Base-by-base conservation (phyloP, 176 grass and related monocot species). In the Miscanthus lutarioriparius region DNA sequence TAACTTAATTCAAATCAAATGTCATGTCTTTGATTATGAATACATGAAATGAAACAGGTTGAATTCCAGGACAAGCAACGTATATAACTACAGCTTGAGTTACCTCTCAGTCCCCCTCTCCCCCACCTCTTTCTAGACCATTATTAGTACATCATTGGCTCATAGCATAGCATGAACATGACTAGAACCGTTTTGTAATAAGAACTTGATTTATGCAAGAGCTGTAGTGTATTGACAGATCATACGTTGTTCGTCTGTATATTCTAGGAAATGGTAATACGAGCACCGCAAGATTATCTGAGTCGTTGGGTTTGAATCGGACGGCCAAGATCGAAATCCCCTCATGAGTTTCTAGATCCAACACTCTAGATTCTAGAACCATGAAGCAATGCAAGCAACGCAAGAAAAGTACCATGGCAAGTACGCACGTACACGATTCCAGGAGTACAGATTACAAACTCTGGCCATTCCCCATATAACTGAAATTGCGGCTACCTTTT, bases 41-140 rank as follows among this genome's bases (percentile, higher is more conserved):
- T 68, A 66, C 17, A 86, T 72, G 72, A 39, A 72, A 64, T 56
- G 65, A 62, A 66, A 54, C n/a, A 61, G 44, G 44, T 83, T 83
- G 61, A 61, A 83, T 83, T 79, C 27, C 37, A 64, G n/a, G 68
- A 49, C 67, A 90, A 90, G 88, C 79, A 86, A 90, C 56, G 25
- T 54, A 82, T 77, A 85, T 85, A 64, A 53, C 70, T 70, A 33
- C 72, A 25, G 26, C 26, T 47, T 53, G 45, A 47, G 37, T 54
- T 65, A 67, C 71, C 33, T 74, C 12, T 56, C 61, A 49, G n/a
- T n/a, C n/a, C n/a, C n/a, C n/a, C n/a, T n/a, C n/a, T n/a, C 15
- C 44, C 25, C 27, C 3, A 4, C 40, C 3, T 32, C 41, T 49
- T 12, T 53, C 27, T 74, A 17, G 27, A 75, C 25, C 45, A 53